Base-by-base conservation (phyloP, 768 basidiomycete species). In the Rhodosporidiobolus odoratus region DNA sequence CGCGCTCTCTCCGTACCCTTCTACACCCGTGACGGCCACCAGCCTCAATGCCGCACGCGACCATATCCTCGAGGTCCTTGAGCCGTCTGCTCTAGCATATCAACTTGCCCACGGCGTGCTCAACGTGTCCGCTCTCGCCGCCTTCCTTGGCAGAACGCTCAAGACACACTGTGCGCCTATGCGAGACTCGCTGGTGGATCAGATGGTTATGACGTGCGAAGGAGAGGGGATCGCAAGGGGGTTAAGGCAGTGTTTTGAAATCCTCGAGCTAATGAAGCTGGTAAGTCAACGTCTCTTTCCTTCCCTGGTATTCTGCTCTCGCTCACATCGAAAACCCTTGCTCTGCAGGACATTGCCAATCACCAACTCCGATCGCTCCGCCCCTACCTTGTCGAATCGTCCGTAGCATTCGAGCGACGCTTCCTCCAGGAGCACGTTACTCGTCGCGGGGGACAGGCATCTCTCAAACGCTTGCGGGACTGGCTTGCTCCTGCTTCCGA, bases 161-260 rank as follows among this genome's bases (percentile, higher is more conserved):
- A 91, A 94, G 79, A 86, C 86, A 43, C 92, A 96, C 76, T 95
- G 93, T 72, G 93, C 93, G 10, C 93, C 93, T 21, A 93, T 95
- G 87, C 83, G 93, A 43, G 93, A 96, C 80, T 84, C 82, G 21
- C 85, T 86, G 53, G 88, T 96, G 35, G 90, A 92, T 77, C 84
- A 84, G 47, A 91, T 96, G 90, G 87, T 95, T 41, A 82, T 83
- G 62, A 83, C 58, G 21, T 69, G 65, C 38, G 69, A 75, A 58
- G 70, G 58, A 85, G 86, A 78, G 82, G 84, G 16, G 72, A 87
- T 88, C 15, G 86, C 91, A 57, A 84, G 82, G 66, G 90, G 91
- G 13, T 84, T 94, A 68, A 83, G 88, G 70, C 84, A 88, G 84
- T 91, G 91, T 81, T 86, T 93, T 78, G 92, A 94, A 78, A 87